Conservation (phyloP, 192 early-diverging fungal species). For the Podila epicladia region DNA sequence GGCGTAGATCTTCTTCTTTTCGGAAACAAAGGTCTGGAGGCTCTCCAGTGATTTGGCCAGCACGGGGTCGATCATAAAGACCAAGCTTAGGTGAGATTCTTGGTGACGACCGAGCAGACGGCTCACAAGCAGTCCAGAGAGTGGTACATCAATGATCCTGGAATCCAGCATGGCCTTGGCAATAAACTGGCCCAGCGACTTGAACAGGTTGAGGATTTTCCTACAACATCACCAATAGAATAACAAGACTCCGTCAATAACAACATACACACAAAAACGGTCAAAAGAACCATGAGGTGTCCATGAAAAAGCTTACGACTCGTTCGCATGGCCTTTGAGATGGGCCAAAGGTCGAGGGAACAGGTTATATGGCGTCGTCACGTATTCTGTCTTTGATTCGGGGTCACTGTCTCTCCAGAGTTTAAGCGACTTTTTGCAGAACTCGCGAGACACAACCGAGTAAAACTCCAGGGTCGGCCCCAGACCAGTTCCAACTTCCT, state of each 20-base stretch:
- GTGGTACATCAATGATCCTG: constrained; percentile 85
- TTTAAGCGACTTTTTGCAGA: constrained; percentile 64
- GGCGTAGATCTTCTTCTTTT: constrained; percentile 67
- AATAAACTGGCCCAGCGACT: constrained; percentile 83
- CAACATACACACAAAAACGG: not conserved
- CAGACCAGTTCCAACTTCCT: constrained; percentile 92
- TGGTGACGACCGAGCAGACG: constrained; percentile 63
- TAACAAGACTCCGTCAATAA: not conserved
- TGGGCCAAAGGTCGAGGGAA: constrained; percentile 60
- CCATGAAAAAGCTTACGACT: constrained; percentile 41
- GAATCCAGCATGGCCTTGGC: constrained; percentile 90
- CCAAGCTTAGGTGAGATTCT: constrained; percentile 19
- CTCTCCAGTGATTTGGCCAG: constrained; percentile 73
- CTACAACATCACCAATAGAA: constrained; percentile 24
- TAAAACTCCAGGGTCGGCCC: constrained; percentile 81
- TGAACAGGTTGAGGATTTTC: constrained; percentile 71
- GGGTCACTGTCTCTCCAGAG: constrained; percentile 77
- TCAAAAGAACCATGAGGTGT: not conserved
- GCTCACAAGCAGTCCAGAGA: constrained; percentile 79
- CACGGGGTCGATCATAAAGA: constrained; percentile 70
- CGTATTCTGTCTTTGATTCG: constrained; percentile 38
- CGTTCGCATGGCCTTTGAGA: constrained; percentile 38
- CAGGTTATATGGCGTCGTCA: constrained; percentile 58
- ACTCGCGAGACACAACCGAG: constrained; percentile 77
- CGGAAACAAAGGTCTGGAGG: constrained; percentile 70